Evolutionary conservation across 1,284 basidiomycete genomes (phyloP).

Genomic region (Cryptococcus hybrid): DNA sequence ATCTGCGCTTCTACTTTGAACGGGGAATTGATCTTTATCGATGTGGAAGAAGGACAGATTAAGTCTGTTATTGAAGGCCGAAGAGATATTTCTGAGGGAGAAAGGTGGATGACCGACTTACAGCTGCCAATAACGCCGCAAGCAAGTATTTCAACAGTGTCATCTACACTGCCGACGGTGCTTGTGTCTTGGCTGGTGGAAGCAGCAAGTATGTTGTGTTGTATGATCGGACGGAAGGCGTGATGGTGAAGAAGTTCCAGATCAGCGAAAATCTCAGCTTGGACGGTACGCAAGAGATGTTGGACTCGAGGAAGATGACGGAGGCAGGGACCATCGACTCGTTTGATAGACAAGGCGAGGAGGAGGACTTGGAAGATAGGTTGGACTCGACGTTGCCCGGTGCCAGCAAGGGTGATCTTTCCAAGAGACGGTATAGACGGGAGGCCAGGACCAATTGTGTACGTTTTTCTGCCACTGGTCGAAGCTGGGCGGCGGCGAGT

Average conservation of each 20-base stretch:
- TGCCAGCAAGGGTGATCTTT: constrained; percentile 80
- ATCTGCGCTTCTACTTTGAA: constrained; percentile 86
- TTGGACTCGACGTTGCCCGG: constrained; percentile 83
- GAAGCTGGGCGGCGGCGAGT: constrained; percentile 92
- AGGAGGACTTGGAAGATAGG: constrained; percentile 84
- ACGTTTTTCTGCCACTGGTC: constrained; percentile 88
- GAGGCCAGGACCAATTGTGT: constrained; percentile 93
- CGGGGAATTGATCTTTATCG: constrained; percentile 91
- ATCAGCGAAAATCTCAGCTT: constrained; percentile 91
- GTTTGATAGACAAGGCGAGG: constrained; percentile 76
- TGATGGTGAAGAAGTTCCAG: constrained; percentile 94
- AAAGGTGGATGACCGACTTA: constrained; percentile 81
- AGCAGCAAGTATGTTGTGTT: constrained; percentile 96
- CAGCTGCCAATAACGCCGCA: constrained; percentile 80
- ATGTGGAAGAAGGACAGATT: constrained; percentile 77
- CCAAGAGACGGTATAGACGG: constrained; percentile 77
- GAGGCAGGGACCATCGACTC: constrained; percentile 78
- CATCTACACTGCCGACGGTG: constrained; percentile 91
- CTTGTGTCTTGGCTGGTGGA: constrained; percentile 89
- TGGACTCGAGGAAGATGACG: constrained; percentile 83
- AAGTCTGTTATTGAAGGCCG: constrained; percentile 88
- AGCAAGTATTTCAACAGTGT: constrained; percentile 90
- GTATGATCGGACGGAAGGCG: constrained; percentile 88
- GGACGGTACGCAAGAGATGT: constrained; percentile 93
- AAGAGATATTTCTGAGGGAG: constrained; percentile 89